Percentiles rank a stretch among this genome's conserved stretches.
Conservation (phyloP, 495 filamentous ascomycete species). For the Lindgomyces ingoldianus region DNA sequence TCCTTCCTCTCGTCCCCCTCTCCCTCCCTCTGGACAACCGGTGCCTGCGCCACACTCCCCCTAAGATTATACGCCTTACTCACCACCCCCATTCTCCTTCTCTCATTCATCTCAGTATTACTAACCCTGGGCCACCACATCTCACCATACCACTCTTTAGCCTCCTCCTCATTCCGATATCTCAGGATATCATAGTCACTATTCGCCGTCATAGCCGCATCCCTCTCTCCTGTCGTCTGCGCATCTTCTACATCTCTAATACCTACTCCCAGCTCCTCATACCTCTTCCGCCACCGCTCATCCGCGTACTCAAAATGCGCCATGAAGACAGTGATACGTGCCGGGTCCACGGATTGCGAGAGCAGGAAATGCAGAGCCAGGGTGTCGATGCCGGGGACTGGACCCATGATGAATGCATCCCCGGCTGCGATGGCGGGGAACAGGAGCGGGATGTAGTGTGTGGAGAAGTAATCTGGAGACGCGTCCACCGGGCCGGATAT, state of each 20-base stretch:
- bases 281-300: not conserved
- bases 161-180: constrained; percentile 26
- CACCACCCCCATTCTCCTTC: constrained; percentile 14
- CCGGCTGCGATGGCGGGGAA: constrained; percentile 6
- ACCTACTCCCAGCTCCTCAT: constrained; percentile 14
- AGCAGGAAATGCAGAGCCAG: constrained; percentile 21
- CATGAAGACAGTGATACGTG: constrained; percentile 28
- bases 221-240: constrained; percentile 21
- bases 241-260: constrained; percentile 6
- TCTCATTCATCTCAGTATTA: constrained; percentile 34
- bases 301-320: constrained; percentile 19
- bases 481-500: constrained; percentile 30
- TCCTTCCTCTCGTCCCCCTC: not conserved
- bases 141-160: constrained; percentile 18
- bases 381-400: constrained; percentile 30
- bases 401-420: constrained; percentile 27
- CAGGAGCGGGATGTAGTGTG: constrained; percentile 12
- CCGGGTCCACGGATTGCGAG: not conserved
- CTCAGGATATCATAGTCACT: constrained; percentile 31
- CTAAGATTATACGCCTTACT: not conserved
- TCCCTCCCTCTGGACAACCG: not conserved
- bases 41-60: not conserved
- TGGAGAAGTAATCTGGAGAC: constrained; percentile 14
- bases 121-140: constrained; percentile 28
- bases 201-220: constrained; percentile 26